Conservation (phyloP, 1,139 yeast genomes). For the Torulaspora pretoriensis region DNA sequence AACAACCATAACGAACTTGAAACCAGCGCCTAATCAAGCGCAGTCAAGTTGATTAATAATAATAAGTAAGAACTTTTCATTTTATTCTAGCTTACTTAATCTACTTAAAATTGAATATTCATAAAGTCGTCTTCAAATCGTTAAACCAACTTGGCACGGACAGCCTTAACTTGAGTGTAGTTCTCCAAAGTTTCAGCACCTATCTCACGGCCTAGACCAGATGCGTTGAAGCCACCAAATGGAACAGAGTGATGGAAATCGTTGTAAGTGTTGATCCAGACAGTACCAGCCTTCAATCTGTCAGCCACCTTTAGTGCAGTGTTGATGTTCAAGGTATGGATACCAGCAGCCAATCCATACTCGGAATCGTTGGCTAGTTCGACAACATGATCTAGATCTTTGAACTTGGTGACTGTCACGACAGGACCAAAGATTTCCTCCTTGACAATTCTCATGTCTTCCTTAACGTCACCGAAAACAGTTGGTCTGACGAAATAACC, state of each 20-base stretch:
- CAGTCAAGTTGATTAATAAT: too few relatives aligned
- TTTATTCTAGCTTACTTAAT: background rate
- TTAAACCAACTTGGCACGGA: slow-evolving; percentile 41
- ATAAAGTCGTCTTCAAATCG: background rate
- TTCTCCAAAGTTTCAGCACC: slow-evolving; percentile 58
- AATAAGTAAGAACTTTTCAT: too few relatives aligned
- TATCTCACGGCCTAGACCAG: slow-evolving; percentile 69
- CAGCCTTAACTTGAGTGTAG: slow-evolving; percentile 59
- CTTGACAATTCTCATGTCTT: slow-evolving; percentile 57
- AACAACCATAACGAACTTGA: slow-evolving; percentile 24
- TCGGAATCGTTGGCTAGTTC: slow-evolving; percentile 52
- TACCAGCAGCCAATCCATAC: slow-evolving; percentile 62
- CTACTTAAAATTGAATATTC: slow-evolving; percentile 2
- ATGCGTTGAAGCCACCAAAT: slow-evolving; percentile 58
- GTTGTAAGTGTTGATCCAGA: slow-evolving; percentile 52
- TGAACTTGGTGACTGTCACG: slow-evolving; percentile 53
- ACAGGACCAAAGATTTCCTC: slow-evolving; percentile 72
- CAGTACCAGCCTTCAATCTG: slow-evolving; percentile 55
- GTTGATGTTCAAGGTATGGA: slow-evolving; percentile 49
- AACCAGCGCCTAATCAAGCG: background rate
- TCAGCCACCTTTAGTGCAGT: slow-evolving; percentile 47
- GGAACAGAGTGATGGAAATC: slow-evolving; percentile 52
- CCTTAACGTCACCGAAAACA: slow-evolving; percentile 59
- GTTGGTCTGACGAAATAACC: slow-evolving; percentile 71
- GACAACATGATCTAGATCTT: slow-evolving; percentile 50